phyloP scores from a whole-genome alignment of 2,329 filamentous ascomycete species.

The Eutypella sp. region DNA sequence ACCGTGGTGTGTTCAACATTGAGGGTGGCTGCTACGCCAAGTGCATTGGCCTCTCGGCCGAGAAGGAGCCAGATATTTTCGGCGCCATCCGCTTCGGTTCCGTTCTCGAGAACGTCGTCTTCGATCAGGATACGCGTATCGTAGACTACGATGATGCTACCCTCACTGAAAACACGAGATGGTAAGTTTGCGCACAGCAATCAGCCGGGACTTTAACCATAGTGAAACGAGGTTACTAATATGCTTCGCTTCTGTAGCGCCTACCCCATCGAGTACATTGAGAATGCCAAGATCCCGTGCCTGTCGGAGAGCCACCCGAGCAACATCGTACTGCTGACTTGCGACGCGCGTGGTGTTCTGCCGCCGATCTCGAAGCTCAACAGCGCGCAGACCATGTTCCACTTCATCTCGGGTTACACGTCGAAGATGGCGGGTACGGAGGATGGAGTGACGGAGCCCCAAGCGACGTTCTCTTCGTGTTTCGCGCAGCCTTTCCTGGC shows the following conservation, averaged over 20 bases:
- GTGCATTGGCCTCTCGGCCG: conserved; percentile 91
- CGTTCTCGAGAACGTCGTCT: conserved; percentile 97
- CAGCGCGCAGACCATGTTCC: conserved; percentile 97
- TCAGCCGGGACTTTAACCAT: too few species aligned
- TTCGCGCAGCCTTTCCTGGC: conserved; percentile 99
- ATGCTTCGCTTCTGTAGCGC: conserved; percentile 57
- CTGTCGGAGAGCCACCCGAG: conserved; percentile 78
- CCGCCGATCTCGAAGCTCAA: conserved; percentile 97
- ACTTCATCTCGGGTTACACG: conserved; percentile 99
- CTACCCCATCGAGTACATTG: conserved; percentile 98
- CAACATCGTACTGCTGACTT: conserved; percentile 98
- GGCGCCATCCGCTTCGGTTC: conserved; percentile 94
- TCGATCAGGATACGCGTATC: conserved; percentile 80
- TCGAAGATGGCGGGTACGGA: conserved; percentile 99
- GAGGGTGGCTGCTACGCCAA: conserved; percentile 99
- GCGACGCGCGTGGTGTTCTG: conserved; percentile 93
- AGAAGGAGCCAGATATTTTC: conserved; percentile 99
- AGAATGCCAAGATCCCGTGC: conserved; percentile 98
- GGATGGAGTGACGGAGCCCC: conserved; percentile 92
- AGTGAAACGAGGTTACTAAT: too few species aligned
- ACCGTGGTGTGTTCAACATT: conserved; percentile 97
- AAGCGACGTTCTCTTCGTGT: conserved; percentile 98
- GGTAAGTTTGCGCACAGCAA: too few species aligned
- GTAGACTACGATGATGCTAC: conserved; percentile 96
- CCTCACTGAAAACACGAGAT: conserved; percentile 96